Base-by-base conservation (phyloP, 805 yeast species). In the Lipomyces yamadae region DNA sequence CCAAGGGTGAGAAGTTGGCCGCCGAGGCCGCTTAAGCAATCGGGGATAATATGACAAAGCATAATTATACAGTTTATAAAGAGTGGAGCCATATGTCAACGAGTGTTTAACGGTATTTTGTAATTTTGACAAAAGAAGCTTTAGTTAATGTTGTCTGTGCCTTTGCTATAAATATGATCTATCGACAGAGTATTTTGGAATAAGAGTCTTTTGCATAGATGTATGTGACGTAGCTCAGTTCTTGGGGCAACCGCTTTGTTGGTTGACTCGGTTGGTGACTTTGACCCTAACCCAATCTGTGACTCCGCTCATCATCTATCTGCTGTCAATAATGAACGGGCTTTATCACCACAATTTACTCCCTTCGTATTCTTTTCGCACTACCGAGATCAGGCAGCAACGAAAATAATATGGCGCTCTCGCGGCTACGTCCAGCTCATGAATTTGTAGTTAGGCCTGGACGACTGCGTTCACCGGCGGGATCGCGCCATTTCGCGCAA, bases 1-100 rank as follows among this genome's bases (percentile, higher is more conserved):
- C 98, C 81, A 95, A 95, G 89, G 98, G 98, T 80, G 98, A 95
- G 85, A 93, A 94, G 87, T 84, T 95, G 82, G 98, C 98, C 83
- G 71, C 71, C 56, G 71, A 68, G 70, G 42, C 69, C 24, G 60
- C 64, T 37, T 67, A 64, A 64, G 54, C 61, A 32, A 34, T 35
- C 35, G 29, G 48, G 18, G 48, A 42, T 15, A 42, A n/a, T 42
- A 42, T 42, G 48, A 8, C 48, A 42, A 42, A 42, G 48, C 48
- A 42, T 42, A 42, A 42, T 42, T 42, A 42, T 42, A n/a, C 24
- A 24, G 48, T 42, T 42, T 42, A 42, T 42, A 42, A 42, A 42
- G 18, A 15, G 29, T 42, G 48, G 29, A 42, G 48, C 18, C 24
- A 42, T 42, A 42, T 42, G 48, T 42, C 48, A 42, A 42, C 48